Percentiles rank a stretch among this genome's conserved stretches.
phyloP scores from a whole-genome alignment of 2,329 filamentous ascomycete genomes.

The Rhinocladiella mackenziei region DNA sequence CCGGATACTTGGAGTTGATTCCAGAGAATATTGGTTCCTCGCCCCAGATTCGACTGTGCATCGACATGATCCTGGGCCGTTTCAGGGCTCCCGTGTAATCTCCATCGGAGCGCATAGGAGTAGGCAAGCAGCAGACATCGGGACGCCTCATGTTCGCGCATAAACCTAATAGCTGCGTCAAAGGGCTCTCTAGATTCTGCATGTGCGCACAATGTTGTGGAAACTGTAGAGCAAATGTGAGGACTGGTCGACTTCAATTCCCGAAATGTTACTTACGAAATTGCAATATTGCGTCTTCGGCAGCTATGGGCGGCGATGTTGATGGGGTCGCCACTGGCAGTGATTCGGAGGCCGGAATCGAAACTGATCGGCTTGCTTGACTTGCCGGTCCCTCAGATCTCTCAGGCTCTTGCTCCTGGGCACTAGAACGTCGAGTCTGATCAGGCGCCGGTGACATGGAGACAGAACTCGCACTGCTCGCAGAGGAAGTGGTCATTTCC shows the following conservation, averaged over 20 bases:
- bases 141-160: conserved; percentile 22
- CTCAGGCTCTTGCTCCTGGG: neutral
- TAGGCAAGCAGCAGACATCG: conserved; percentile 22
- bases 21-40: conserved; percentile 26
- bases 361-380: no score
- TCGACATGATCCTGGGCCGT: conserved; percentile 19
- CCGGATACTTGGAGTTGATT: conserved; percentile 21
- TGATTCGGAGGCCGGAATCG: neutral
- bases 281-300: conserved; percentile 14
- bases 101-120: conserved; percentile 15
- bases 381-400: neutral
- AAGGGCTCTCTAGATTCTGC: conserved; percentile 6
- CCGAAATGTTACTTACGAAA: conserved; percentile 16
- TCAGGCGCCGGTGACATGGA: conserved; percentile 19
- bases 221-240: conserved; percentile 1
- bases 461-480: conserved; percentile 21
- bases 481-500: conserved; percentile 16
- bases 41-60: conserved; percentile 21
- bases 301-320: conserved; percentile 1
- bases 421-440: conserved; percentile 6
- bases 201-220: conserved; percentile 17
- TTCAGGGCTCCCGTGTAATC: conserved; percentile 10
- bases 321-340: neutral
- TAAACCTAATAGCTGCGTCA: conserved; percentile 14
- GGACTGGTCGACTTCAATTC: no score